Evolutionary conservation across 441 rosid genomes (phyloP).

Genomic region (Gossypium armourianum): DNA sequence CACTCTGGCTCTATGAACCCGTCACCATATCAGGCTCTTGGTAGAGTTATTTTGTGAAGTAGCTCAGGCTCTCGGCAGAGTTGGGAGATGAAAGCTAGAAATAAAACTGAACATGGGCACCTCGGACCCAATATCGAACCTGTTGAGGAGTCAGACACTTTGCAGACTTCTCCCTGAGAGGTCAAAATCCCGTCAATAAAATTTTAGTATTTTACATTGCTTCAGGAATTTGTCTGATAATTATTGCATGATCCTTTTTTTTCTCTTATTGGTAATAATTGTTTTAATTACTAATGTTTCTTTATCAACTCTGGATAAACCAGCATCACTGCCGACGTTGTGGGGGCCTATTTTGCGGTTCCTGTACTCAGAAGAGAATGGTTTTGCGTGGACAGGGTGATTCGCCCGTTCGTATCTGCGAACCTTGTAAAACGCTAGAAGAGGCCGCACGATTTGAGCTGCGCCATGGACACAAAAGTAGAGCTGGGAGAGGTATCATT

Average conservation of each 20-base stretch:
- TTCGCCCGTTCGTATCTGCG: conserved; percentile 77
- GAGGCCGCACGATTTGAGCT: conserved; percentile 89
- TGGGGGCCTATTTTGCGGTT: conserved; percentile 72
- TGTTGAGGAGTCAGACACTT: too few relatives aligned
- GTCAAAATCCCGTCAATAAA: too few relatives aligned
- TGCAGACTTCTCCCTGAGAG: too few relatives aligned
- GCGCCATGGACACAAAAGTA: conserved; percentile 51
- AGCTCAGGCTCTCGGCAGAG: too few relatives aligned
- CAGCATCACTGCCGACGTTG: conserved; percentile 96
- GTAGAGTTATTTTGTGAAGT: too few relatives aligned
- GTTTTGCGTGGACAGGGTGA: conserved; percentile 80
- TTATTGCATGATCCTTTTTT: neutral
- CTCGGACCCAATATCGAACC: too few relatives aligned
- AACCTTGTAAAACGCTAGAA: conserved; percentile 76
- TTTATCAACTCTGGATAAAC: conserved; percentile 11
- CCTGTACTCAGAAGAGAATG: conserved; percentile 70
- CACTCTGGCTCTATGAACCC: too few relatives aligned
- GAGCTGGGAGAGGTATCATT: conserved; percentile 43
- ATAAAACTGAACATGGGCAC: too few relatives aligned
- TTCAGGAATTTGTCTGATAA: too few relatives aligned
- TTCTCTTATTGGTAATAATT: neutral
- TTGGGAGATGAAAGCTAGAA: too few relatives aligned
- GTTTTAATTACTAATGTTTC: neutral
- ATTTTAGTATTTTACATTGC: too few relatives aligned
- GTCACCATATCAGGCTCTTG: too few relatives aligned